A percentile compares a stretch with the other conserved stretches of the same genome.
Evolutionary conservation across 2,329 filamentous ascomycete genomes (phyloP).

Genomic region (Arthrobotrys pseudoclavata): DNA sequence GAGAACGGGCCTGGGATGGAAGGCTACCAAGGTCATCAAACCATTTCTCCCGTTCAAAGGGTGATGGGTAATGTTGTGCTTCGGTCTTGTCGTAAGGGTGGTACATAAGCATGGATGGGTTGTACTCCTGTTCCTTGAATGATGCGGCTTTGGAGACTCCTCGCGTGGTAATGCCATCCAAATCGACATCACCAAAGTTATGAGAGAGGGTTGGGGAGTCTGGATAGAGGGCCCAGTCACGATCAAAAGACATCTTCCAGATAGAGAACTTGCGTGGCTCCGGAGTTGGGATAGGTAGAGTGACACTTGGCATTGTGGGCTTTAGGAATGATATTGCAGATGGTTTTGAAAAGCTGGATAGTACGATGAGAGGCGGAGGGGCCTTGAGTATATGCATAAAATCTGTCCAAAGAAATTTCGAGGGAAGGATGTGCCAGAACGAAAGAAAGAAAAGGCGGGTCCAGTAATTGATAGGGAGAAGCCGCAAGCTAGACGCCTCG

Average conservation of each 20-base stretch:
- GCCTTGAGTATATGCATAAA: slow-evolving; percentile 43
- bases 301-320: slow-evolving; percentile 20
- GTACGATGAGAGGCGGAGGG: slow-evolving; percentile 13
- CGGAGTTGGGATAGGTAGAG: slow-evolving; percentile 28
- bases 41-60: slow-evolving; percentile 51
- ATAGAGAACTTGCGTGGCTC: slow-evolving; percentile 40
- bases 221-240: slow-evolving; percentile 43
- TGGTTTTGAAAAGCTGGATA: background rate
- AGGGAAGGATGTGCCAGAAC: background rate
- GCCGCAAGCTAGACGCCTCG: too few species aligned
- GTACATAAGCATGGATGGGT: background rate
- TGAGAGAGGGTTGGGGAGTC: slow-evolving; percentile 44
- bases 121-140: slow-evolving; percentile 49
- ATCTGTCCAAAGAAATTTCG: background rate
- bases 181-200: slow-evolving; percentile 37
- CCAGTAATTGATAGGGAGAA: background rate
- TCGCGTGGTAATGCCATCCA: slow-evolving; percentile 48
- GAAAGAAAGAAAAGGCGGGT: background rate
- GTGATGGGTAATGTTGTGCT: slow-evolving; percentile 27
- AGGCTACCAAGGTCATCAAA: slow-evolving; percentile 42
- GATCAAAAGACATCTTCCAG: slow-evolving; percentile 35
- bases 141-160: slow-evolving; percentile 44
- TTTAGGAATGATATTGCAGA: slow-evolving; percentile 2
- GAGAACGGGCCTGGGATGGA: slow-evolving; percentile 21
- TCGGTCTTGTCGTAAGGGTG: slow-evolving; percentile 20